phyloP scores from a whole-genome alignment of 257 asterid species.

The Pogostemon cablin region DNA sequence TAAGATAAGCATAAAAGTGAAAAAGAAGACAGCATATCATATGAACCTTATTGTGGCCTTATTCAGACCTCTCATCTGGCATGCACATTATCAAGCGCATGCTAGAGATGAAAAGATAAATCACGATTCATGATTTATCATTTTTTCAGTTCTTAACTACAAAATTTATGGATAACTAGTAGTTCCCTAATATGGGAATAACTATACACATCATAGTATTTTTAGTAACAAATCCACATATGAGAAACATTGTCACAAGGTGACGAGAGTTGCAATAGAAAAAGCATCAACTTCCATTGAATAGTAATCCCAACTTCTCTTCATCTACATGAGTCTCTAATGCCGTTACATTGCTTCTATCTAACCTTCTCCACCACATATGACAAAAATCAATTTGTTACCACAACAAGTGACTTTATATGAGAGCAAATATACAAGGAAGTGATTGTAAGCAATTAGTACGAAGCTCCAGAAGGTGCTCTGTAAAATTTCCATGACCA shows the following conservation, averaged over 20 bases:
- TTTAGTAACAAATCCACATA: not conserved
- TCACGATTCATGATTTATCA: not conserved
- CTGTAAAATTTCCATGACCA: not conserved
- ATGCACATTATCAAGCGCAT: not conserved
- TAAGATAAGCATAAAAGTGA: not conserved
- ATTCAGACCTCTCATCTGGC: conserved; percentile 5
- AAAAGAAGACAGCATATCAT: not conserved
- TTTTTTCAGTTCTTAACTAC: not conserved
- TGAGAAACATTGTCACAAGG: not conserved
- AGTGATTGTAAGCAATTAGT: not conserved
- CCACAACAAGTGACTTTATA: no score
- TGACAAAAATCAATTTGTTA: no score
- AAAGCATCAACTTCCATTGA: not conserved
- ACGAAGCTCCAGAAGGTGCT: conserved; percentile 12
- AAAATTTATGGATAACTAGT: not conserved
- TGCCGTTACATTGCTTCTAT: no score
- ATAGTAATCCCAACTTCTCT: not conserved
- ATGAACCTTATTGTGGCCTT: not conserved
- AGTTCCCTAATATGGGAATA: not conserved
- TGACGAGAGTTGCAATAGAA: not conserved
- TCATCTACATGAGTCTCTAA: conserved; percentile 7
- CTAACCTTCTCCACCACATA: no score
- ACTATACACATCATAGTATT: not conserved
- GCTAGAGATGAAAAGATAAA: conserved; percentile 14
- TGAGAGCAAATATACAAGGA: no score